Percentiles rank a stretch among this genome's conserved stretches.
Evolutionary conservation across 768 basidiomycete genomes (phyloP).

Genomic region (Psilocybe sp.): DNA sequence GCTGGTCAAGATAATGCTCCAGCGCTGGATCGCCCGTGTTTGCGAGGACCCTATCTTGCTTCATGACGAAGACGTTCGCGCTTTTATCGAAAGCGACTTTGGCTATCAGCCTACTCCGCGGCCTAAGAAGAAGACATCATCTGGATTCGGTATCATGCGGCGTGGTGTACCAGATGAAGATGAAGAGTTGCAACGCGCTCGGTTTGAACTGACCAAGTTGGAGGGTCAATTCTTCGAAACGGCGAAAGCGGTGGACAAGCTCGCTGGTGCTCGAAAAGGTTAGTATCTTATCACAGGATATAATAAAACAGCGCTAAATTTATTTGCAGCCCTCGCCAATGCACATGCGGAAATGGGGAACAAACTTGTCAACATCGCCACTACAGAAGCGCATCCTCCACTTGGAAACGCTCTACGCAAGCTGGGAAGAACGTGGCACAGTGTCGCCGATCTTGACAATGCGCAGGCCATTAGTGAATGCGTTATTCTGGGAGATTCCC

Average conservation of each 20-base stretch:
- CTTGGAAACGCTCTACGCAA: slow-evolving; percentile 83
- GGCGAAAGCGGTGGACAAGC: slow-evolving; percentile 86
- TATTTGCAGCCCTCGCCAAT: slow-evolving; percentile 61
- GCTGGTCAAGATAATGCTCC: slow-evolving; percentile 90
- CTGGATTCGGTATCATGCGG: slow-evolving; percentile 74
- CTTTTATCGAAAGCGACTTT: slow-evolving; percentile 97
- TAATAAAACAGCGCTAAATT: slow-evolving; percentile 4
- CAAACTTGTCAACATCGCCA: slow-evolving; percentile 84
- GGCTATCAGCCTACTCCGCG: slow-evolving; percentile 87
- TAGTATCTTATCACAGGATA: slow-evolving; percentile 11
- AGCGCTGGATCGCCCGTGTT: slow-evolving; percentile 90
- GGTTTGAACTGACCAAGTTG: slow-evolving; percentile 88
- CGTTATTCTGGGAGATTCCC: slow-evolving; percentile 91
- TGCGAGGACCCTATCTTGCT: slow-evolving; percentile 89
- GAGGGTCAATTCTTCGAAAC: slow-evolving; percentile 92
- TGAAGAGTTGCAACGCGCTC: slow-evolving; percentile 85
- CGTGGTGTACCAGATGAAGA: slow-evolving; percentile 91
- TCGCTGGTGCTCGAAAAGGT: slow-evolving; percentile 81
- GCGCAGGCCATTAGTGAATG: slow-evolving; percentile 93
- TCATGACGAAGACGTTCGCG: slow-evolving; percentile 89
- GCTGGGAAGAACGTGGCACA: slow-evolving; percentile 85
- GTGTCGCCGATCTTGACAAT: slow-evolving; percentile 82
- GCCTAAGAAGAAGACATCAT: slow-evolving; percentile 66
- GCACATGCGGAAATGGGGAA: slow-evolving; percentile 91
- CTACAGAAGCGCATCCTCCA: slow-evolving; percentile 84